Base-by-base conservation (phyloP, 495 filamentous ascomycete genomes). In the Lineolata rhizophorae region DNA sequence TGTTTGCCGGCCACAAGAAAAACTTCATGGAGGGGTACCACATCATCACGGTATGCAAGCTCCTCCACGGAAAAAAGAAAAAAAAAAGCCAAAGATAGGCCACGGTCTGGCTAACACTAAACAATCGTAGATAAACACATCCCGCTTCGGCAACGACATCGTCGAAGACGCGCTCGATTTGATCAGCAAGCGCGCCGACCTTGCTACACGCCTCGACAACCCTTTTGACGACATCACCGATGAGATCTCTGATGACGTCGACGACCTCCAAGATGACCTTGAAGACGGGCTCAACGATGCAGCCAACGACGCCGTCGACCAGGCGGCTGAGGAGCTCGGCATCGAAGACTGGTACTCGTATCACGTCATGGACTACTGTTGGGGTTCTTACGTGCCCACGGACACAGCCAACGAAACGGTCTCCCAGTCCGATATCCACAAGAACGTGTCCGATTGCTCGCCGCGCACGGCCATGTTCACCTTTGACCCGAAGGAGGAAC, bases 261-360 rank as follows among this genome's bases (percentile, higher is more conserved):
- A 47, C 33, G 35, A 42, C 28, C 45, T 51, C 22, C 22, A 12
- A 25, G 22, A 25, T 25, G 22, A 25, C 22, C 22, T 25, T 25
- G 8, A 25, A 25, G 12, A 25, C 12, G 22, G 12, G 12, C 8
- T 25, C 22, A 25, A 25, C 22, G 22, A 25, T 35, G 42, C 55
- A 25, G 51, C 58, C 30, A 58, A 62, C 37, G 42, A 54, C 22
- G 31, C 68, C 10, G n/a, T n/a, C n/a, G n/a, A n/a, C n/a, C n/a
- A n/a, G n/a, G n/a, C n/a, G n/a, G 55, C 58, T 1, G 40, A 51
- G 3, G 39, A 57, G 2, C 56, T 70, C 3, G 65, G 65, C 10
- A 59, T 78, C 31, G 57, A 66, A n/a, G 60, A 78, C 40, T 90
- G 73, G 53, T 85, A 85, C 51, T 70, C 67, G 25, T 43, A 71